A percentile compares a stretch with the other conserved stretches of the same genome.
Conservation (phyloP, 75 land plant genomes). For the Picea sitchensis region DNA sequence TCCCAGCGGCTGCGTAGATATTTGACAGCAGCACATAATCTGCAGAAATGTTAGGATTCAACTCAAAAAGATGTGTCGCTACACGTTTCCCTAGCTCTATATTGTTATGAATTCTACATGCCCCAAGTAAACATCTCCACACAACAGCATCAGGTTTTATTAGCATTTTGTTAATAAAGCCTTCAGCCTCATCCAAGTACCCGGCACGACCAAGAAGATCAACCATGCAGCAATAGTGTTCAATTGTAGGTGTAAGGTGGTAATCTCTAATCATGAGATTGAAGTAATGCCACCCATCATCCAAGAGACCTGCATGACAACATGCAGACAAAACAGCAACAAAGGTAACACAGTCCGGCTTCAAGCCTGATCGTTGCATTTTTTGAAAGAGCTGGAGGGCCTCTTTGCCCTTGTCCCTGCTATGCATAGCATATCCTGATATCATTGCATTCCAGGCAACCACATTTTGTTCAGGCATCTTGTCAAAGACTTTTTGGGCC, state of each 20-base stretch:
- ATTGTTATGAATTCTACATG: no score
- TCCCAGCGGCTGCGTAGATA: no score
- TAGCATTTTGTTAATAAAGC: no score
- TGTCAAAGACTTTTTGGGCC: constrained; percentile 15
- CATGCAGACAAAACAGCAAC: constrained; percentile 1
- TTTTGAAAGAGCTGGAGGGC: constrained; percentile 41
- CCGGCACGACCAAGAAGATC: no score
- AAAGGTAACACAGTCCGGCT: constrained; percentile 1
- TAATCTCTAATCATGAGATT: not conserved
- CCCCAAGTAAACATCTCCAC: no score
- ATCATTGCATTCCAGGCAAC: constrained; percentile 70
- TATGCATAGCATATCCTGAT: constrained; percentile 35
- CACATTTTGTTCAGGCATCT: constrained; percentile 22
- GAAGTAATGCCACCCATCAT: not conserved
- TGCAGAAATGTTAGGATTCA: no score
- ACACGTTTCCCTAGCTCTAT: no score
- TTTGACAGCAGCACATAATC: no score
- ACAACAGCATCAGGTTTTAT: no score
- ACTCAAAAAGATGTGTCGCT: no score
- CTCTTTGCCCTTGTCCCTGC: constrained; percentile 23
- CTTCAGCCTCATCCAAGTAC: no score
- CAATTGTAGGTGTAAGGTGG: not conserved
- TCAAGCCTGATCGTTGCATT: constrained; percentile 23
- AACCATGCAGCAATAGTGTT: constrained; percentile 5
- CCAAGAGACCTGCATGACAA: not conserved